These are phyloP conservation scores for Pulveroboletus sp. DNA, from an alignment of 768 basidiomycete genomes.

Conservation along the genomic window DNA sequence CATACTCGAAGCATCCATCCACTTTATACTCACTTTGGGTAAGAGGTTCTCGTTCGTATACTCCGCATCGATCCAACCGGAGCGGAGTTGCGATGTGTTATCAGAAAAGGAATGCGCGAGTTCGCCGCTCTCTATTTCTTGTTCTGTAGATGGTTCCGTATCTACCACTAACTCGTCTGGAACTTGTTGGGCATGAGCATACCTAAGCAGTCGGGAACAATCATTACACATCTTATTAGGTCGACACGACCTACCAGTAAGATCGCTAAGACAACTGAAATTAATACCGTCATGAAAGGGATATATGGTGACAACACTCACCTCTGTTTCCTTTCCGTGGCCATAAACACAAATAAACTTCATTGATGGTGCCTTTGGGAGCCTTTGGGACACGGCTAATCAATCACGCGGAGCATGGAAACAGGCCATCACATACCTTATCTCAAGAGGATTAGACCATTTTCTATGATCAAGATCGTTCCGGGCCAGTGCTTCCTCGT, in stretches of 20 bases:
- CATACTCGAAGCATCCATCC: background rate
- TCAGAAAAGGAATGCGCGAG: constrained; percentile 48
- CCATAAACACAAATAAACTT: constrained; percentile 93
- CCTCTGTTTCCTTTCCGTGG: constrained; percentile 94
- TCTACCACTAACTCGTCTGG: constrained; percentile 58
- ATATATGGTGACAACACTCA: constrained; percentile 28
- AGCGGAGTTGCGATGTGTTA: constrained; percentile 46
- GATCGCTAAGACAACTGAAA: constrained; percentile 54
- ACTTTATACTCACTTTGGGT: constrained; percentile 53
- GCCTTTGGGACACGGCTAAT: constrained; percentile 35
- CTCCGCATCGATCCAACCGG: constrained; percentile 83
- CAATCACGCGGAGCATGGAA: background rate
- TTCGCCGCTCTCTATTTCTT: constrained; percentile 39
- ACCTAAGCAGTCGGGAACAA: constrained; percentile 41
- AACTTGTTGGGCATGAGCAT: constrained; percentile 68
- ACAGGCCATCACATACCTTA: constrained; percentile 42
- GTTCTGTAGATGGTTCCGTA: constrained; percentile 43
- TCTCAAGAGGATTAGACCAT: constrained; percentile 91
- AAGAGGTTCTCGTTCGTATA: constrained; percentile 61
- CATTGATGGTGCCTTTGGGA: constrained; percentile 90
- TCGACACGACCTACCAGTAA: constrained; percentile 61
- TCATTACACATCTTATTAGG: background rate
- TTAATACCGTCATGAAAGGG: background rate
- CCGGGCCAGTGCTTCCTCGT: constrained; percentile 55
- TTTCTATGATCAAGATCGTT: constrained; percentile 77